Evolutionary conservation across 1,139 yeast genomes (phyloP), one percentile per base, ranked within the genome.

Genomic region (Candida sojae): DNA sequence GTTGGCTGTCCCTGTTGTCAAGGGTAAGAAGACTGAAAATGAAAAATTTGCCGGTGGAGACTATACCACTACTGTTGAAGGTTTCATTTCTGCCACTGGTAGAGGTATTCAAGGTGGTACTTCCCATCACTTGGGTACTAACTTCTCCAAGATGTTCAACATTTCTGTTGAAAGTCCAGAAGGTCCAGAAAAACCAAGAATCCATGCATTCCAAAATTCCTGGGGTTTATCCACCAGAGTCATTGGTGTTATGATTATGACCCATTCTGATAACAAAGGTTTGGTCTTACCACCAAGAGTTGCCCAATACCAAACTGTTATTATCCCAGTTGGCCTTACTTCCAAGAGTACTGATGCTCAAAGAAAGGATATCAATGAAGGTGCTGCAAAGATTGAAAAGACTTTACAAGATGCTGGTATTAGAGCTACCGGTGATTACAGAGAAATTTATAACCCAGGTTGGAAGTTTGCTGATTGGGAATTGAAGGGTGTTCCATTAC

Each of bases 21-120:
- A 89, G 75, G 99, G 99, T 73, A 82, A 73, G 60, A 95, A 95
- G 78, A 92, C 99, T 48, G 97, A 88, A 67, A 92, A 92, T 73
- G 99, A 95, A 77, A 92, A 91, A 75, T 95, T 95, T 61, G 99
- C 99, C 37, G 99, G 99, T 70, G 97, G 97, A 66, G 84, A 82
- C 59, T 93, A 84, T 77, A 92, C 99, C 55, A 90, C 97, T 47
- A 92, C 99, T 42, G 86, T 86, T 56, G 99, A 95, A 74, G 99
- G 98, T 58, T 95, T 88, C 69, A 90, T 95, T 63, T 96, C 97
- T 59, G 89, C 97, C 53, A 93, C 98, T 52, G 99, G 99, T 63
- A 89, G 99, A 79, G 99, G 98, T 79, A 93, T 95, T 61, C 99
- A 95, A 76, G 99, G 98, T 72, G 99, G 91, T 55, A 95, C 99